Evolutionary conservation across 2,329 filamentous ascomycete genomes (phyloP), one percentile per base, ranked within the genome.

Genomic region (Apiospora phragmitis): DNA sequence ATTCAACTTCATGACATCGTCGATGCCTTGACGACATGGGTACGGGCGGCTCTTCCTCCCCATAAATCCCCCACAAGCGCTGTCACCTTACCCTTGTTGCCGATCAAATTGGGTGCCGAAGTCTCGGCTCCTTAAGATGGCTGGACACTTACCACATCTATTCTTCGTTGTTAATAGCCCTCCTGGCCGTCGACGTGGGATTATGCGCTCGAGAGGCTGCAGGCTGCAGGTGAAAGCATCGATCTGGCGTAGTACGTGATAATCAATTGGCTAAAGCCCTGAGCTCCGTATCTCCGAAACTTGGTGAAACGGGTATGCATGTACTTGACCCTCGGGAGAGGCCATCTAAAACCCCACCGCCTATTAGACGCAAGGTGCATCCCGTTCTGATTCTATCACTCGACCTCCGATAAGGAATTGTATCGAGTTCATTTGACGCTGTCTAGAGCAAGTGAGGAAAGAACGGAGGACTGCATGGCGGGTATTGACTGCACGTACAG

Each of bases 61-160:
- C 55, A 62, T 62, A 62, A 35, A 35, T 24, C 55, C 32, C 55
- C 55, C 55, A 62, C 32, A 12, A 4, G 4, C 32, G 9, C 38
- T n/a, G 55, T 62, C 4, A 38, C 55, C 55, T 62, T 62, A 62
- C 55, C 55, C 55, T 24, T 62, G 55, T 62, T 62, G 55, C 32
- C 55, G 55, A 62, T 38, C 55, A 21, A 21, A 7, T 35, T 4
- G 29, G 51, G 51, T n/a, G 29, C 51, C 32, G 11, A 38, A 32
- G 32, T 21, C 18, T 38, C 18, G 55, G 55, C 55, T 35, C 32
- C 3, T 38, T 21, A 5, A 62, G 8, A 35, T 32, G 51, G 29
- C 29, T 21, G 49, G 49, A 8, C 8, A 8, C 2, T 16, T 18
- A 55, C 12, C 26, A 55, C 4, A 18, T 9, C n/a, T 14, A 7